Conservation (phyloP, 2,329 filamentous ascomycete species). For the Colletotrichum gigasporum region DNA sequence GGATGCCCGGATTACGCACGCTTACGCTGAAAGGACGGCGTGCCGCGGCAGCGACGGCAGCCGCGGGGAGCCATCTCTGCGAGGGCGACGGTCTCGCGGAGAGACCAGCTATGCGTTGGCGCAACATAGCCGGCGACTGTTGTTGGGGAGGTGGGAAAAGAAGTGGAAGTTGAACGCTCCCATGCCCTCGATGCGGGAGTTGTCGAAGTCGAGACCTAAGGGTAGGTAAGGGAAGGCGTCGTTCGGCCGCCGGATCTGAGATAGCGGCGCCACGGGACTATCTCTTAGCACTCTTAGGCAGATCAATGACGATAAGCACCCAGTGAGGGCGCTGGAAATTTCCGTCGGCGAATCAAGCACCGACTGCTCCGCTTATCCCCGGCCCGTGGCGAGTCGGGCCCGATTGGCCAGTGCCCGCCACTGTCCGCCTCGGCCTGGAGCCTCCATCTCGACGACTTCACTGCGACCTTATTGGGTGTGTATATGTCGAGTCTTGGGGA, state of each 20-base stretch:
- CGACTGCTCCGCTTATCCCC: constrained; percentile 27
- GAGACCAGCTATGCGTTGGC: constrained; percentile 38
- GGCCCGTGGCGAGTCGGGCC: constrained; percentile 9
- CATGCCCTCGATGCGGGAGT: no score
- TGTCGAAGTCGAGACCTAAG: background rate
- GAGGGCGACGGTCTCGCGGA: constrained; percentile 32
- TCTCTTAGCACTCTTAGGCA: no score
- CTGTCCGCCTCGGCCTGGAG: constrained; percentile 11
- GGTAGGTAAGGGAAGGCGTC: background rate
- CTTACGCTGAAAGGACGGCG: constrained; percentile 6
- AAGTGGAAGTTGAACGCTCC: background rate
- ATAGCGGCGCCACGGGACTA: background rate
- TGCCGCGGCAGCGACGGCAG: constrained; percentile 3
- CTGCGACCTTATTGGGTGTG: background rate
- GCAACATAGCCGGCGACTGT: constrained; percentile 36
- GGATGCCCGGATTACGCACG: background rate
- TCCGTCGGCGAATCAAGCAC: constrained; percentile 24
- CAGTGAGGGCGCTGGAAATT: background rate
- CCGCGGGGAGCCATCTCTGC: constrained; percentile 22
- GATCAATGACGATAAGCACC: constrained; percentile 25
- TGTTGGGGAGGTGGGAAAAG: background rate
- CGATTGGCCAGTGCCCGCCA: constrained; percentile 9
- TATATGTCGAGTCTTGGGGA: no score
- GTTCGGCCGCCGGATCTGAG: constrained; percentile 8
- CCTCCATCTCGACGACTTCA: background rate